These are phyloP conservation scores for Colletotrichum gloeosporioides DNA, from an alignment of 2,329 filamentous ascomycete species.

Conservation along the genomic window DNA sequence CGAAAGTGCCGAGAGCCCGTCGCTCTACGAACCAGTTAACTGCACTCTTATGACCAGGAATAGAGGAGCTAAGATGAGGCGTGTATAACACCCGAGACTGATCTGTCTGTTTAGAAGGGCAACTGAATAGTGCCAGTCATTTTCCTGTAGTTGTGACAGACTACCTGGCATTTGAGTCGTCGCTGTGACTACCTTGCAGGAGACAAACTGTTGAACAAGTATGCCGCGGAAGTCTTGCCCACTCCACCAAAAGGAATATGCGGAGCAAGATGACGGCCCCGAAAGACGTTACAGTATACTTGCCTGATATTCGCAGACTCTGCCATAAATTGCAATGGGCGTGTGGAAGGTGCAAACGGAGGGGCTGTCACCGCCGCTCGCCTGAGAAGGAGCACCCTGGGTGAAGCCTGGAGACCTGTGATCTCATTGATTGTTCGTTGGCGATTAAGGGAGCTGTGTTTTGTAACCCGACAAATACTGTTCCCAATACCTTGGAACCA, in stretches of 20 bases:
- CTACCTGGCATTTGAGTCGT: accelerated
- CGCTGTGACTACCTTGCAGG: neutral
- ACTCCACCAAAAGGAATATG: neutral
- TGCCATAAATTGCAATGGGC: accelerated
- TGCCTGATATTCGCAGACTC: neutral
- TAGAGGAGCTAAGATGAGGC: accelerated
- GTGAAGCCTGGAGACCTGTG: accelerated
- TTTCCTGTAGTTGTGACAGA: no score
- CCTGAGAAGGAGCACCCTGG: neutral
- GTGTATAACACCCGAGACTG: neutral
- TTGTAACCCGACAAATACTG: no score
- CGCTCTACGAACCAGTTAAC: no score
- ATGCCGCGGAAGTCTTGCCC: neutral
- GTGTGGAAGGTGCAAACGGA: neutral
- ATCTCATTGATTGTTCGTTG: no score
- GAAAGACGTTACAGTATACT: neutral
- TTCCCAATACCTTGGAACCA: accelerated
- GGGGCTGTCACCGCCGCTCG: accelerated
- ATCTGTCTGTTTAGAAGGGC: neutral
- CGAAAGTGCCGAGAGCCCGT: no score
- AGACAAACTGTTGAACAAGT: neutral
- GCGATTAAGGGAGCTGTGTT: neutral
- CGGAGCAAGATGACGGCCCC: accelerated
- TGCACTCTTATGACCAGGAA: no score
- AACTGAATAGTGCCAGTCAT: neutral